Percentiles rank a stretch among this genome's conserved stretches.
These are phyloP conservation scores for Cryomyces minteri DNA, from an alignment of 495 filamentous ascomycete species.

Conservation along the genomic window DNA sequence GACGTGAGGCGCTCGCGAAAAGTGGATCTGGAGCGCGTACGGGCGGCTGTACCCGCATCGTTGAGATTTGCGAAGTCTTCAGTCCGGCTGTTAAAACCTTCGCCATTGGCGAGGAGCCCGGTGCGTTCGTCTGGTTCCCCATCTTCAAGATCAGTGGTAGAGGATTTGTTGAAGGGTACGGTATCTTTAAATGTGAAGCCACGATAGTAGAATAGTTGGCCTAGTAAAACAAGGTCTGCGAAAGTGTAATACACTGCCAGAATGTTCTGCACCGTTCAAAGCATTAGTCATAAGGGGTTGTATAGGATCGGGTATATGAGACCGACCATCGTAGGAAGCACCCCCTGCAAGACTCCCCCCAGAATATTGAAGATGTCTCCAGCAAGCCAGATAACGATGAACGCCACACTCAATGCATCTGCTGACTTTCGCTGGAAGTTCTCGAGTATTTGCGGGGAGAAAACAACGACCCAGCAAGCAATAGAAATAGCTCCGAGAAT, in stretches of 20 bases:
- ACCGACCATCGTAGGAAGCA: conserved; percentile 73
- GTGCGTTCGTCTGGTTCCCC: conserved; percentile 7
- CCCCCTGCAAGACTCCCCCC: conserved; percentile 84
- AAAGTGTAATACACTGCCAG: conserved; percentile 90
- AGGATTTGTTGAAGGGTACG: conserved; percentile 1
- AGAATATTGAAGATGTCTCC: conserved; percentile 97
- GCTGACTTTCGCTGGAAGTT: conserved; percentile 79
- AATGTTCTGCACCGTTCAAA: conserved; percentile 34
- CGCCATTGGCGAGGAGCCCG: conserved; percentile 11
- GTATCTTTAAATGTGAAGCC: conserved; percentile 56
- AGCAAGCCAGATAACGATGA: conserved; percentile 76
- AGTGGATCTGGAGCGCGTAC: conserved; percentile 11
- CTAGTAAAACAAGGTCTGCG: conserved; percentile 73
- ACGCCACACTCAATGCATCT: conserved; percentile 75
- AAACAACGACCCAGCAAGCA: conserved; percentile 95
- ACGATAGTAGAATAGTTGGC: conserved; percentile 86
- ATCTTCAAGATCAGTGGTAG: not conserved
- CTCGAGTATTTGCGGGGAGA: conserved; percentile 90
- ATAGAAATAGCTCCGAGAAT: conserved; percentile 91
- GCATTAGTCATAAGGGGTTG: not conserved
- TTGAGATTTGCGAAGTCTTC: not conserved
- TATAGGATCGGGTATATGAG: not conserved
- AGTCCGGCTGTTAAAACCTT: conserved; percentile 1
- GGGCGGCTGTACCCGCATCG: conserved; percentile 6
- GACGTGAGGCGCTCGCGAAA: conserved; percentile 29